Conservation (phyloP, 176 grass and related monocot species). For the Alopecurus myosuroides region DNA sequence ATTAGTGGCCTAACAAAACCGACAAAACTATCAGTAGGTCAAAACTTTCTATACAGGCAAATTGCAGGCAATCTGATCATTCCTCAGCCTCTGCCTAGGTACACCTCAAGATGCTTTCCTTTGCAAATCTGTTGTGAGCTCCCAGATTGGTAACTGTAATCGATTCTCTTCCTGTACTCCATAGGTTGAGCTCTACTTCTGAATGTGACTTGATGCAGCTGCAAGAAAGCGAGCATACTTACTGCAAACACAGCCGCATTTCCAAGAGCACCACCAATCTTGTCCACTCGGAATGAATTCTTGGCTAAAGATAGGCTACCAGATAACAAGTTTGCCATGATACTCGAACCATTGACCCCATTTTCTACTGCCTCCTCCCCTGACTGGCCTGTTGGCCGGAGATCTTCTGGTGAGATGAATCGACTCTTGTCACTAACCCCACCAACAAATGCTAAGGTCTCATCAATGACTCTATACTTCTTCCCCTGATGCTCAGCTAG, state of each 20-base stretch:
- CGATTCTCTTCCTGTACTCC: slow-evolving; percentile 36
- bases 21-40: not conserved
- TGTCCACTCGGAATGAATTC: slow-evolving; percentile 45
- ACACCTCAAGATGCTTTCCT: slow-evolving; percentile 60
- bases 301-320: slow-evolving; percentile 54
- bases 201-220: slow-evolving; percentile 61
- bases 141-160: slow-evolving; percentile 17
- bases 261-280: slow-evolving; percentile 45
- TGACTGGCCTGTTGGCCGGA: slow-evolving; percentile 16
- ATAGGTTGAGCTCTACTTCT: slow-evolving; percentile 21
- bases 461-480: slow-evolving; percentile 72
- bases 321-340: slow-evolving; percentile 48
- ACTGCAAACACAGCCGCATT: slow-evolving; percentile 71
- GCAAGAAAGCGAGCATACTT: slow-evolving; percentile 76
- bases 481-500: slow-evolving; percentile 76
- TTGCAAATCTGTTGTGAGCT: slow-evolving; percentile 30
- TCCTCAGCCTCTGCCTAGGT: slow-evolving; percentile 61
- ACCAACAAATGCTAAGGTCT: slow-evolving; percentile 70
- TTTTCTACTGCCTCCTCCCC: slow-evolving; percentile 29
- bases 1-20: slow-evolving; percentile 44
- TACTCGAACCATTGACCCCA: slow-evolving; percentile 35
- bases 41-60: slow-evolving; percentile 51
- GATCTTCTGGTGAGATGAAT: slow-evolving; percentile 54
- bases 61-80: not conserved
- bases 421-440: slow-evolving; percentile 46